Conservation (phyloP, 2,329 filamentous ascomycete genomes). For the Diaporthe nobilis region DNA sequence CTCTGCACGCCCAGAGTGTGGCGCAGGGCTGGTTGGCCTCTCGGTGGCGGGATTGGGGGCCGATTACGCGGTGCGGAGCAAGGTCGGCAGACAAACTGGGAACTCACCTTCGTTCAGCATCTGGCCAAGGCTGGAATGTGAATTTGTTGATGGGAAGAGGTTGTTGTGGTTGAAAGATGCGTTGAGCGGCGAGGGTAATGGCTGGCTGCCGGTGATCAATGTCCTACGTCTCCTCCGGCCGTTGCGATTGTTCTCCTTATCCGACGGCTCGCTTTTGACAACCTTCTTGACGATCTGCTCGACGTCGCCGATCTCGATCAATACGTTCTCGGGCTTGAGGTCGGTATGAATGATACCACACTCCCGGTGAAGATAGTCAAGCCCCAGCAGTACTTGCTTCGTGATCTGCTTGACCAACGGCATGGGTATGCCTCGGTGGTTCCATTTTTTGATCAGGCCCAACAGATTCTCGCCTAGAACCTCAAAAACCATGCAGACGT, state of each 20-base stretch:
- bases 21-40: constrained; percentile 26
- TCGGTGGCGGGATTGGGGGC: constrained; percentile 9
- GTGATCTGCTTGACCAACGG: constrained; percentile 98
- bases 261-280: constrained; percentile 82
- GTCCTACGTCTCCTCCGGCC: constrained; percentile 91
- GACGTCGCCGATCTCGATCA: constrained; percentile 98
- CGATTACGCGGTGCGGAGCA: constrained; percentile 4
- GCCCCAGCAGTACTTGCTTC: constrained; percentile 93
- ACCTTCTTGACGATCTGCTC: constrained; percentile 98
- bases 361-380: constrained; percentile 97
- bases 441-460: constrained; percentile 98
- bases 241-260: constrained; percentile 93
- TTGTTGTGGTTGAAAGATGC: constrained; percentile 88
- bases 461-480: constrained; percentile 95
- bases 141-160: constrained; percentile 73
- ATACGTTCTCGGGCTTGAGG: constrained; percentile 96
- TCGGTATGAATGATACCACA: constrained; percentile 99
- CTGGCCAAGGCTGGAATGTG: constrained; percentile 84
- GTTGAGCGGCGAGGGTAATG: constrained; percentile 93
- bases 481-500: constrained; percentile 99
- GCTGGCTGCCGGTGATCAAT: constrained; percentile 96
- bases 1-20: constrained; percentile 1
- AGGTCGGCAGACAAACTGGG: constrained; percentile 7
- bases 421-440: constrained; percentile 97
- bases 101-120: constrained; percentile 83